Percentiles rank a stretch among this genome's conserved stretches.
Evolutionary conservation across 257 asterid genomes (phyloP).

Genomic region (Solanum pennellii): DNA sequence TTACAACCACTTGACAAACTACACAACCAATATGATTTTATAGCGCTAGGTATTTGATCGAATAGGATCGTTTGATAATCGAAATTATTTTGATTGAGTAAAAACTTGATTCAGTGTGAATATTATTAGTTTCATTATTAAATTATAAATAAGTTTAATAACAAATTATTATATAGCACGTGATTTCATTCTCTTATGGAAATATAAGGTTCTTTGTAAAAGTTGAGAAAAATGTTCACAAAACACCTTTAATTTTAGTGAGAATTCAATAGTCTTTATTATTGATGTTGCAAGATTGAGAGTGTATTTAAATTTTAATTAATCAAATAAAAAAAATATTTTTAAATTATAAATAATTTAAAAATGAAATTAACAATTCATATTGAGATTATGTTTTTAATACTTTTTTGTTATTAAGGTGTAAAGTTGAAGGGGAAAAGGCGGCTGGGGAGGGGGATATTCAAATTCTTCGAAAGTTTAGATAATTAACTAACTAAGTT

Average conservation of each 20-base stretch:
- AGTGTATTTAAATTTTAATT: no score
- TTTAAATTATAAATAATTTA: no score
- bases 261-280: no score
- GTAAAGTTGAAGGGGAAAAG: neutral
- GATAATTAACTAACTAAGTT: neutral
- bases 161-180: no score
- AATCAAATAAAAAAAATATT: no score
- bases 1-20: neutral
- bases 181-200: rapidly evolving
- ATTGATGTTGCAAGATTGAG: no score
- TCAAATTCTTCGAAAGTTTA: no score
- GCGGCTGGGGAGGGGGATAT: neutral
- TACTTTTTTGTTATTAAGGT: neutral
- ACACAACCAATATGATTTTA: neutral
- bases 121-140: neutral
- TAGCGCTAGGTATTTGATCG: neutral
- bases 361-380: no score
- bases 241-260: rapidly evolving
- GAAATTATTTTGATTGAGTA: neutral
- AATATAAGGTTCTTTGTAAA: no score
- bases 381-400: neutral
- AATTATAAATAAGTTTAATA: no score
- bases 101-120: neutral
- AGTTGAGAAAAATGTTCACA: neutral
- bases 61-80: neutral